Evolutionary conservation across 331 rosid genomes (phyloP), one percentile per base, ranked within the genome.

Genomic region (Telfairia occidentalis): DNA sequence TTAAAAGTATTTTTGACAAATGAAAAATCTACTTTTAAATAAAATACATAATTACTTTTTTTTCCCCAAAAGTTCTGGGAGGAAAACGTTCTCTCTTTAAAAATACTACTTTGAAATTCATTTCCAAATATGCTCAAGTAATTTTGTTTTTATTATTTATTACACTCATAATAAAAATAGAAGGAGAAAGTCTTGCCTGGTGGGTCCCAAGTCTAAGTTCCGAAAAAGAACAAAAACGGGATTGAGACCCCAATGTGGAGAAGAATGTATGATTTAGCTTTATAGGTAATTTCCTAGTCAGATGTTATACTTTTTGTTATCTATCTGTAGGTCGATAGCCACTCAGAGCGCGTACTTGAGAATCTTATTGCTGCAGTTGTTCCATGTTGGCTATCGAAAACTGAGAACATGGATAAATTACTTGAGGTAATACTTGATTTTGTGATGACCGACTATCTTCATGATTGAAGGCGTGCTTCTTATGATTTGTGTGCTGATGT

Each of bases 351-450:
- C 74, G 96, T 91, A 75, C 88, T 87, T 80, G 96, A 94, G 86
- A 90, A 89, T 81, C 88, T 94, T 72, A 82, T 91, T 78, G 86
- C 96, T 61, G 86, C 92, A 18, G 78, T 91, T 76, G 92, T 91
- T 83, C 98, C 98, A 19, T 91, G 86, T 85, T 94, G 97, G 97
- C 78, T 91, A 60, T 84, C 93, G 21, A 85, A 87, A 85, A 81
- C 89, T 45, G 89, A 86, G 23, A 82, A 88, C 76, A 85, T 81
- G 81, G 88, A 89, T 59, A 77, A 84, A 74, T 77, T 94, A 75
- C 87, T 94, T 40, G 79, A 85, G 97, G 98, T 94, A 76, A 78
- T 81, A 59, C 70, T 66, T 77, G 55, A 72, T 52, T 40, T 66
- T 40, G 19, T 21, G 34, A 12, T 40, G 52, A 18, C 19, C 0